Percentiles rank a stretch among this genome's conserved stretches.
Conservation (phyloP, 2,329 filamentous ascomycete genomes). For the Stagonosporopsis tanaceti region DNA sequence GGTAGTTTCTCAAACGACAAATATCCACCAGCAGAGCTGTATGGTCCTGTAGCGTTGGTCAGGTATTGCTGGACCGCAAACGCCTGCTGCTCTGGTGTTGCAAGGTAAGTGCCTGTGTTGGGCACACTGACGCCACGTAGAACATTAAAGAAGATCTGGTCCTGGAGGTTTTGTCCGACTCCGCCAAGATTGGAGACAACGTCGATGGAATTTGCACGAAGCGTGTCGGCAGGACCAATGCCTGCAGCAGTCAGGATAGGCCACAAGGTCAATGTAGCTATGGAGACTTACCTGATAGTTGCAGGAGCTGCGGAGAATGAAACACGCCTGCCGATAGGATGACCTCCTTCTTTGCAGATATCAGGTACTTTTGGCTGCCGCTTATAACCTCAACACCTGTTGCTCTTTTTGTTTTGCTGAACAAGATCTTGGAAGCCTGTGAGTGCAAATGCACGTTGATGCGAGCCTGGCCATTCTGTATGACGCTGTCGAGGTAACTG, state of each 20-base stretch:
- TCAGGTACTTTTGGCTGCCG: constrained; percentile 14
- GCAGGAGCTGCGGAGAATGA: constrained; percentile 50
- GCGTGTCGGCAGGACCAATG: constrained; percentile 36
- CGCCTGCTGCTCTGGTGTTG: constrained; percentile 20
- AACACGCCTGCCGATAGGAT: constrained; percentile 54
- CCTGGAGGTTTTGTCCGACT: constrained; percentile 40
- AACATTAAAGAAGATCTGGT: constrained; percentile 34
- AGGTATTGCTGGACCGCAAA: constrained; percentile 25
- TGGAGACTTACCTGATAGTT: constrained; percentile 45
- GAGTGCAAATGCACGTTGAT: constrained; percentile 24
- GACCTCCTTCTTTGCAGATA: constrained; percentile 49
- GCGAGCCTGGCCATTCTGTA: constrained; percentile 6
- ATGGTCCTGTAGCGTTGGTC: constrained; percentile 25
- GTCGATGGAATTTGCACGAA: constrained; percentile 27
- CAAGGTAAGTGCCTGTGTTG: constrained; percentile 32
- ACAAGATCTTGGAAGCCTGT: constrained; percentile 27
- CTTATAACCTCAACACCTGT: constrained; percentile 44
- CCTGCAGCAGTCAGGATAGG: too few relatives aligned
- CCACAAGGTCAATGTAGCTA: too few relatives aligned
- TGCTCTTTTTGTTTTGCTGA: constrained; percentile 25
- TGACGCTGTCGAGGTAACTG: constrained; percentile 25
- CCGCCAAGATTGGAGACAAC: constrained; percentile 33
- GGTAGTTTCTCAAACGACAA: constrained; percentile 34
- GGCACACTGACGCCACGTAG: constrained; percentile 27
- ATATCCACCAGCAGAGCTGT: constrained; percentile 29